Evolutionary conservation across 2,329 filamentous ascomycete species (phyloP).

Genomic region (Arthrocladium fulminans): DNA sequence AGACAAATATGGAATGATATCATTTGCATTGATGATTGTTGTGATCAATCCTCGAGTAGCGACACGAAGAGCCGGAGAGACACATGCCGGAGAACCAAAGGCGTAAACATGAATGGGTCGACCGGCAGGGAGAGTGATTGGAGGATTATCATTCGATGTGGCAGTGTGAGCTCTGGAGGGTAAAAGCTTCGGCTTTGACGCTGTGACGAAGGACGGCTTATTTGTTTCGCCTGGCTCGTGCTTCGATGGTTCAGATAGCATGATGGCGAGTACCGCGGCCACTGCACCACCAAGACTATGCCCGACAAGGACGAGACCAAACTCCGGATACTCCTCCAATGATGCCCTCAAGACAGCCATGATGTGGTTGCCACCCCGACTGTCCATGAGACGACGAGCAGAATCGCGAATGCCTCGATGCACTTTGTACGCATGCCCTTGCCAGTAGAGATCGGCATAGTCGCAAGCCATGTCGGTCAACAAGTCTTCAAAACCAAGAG

Average conservation of each 20-base stretch:
- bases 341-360: conserved; percentile 58
- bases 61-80: conserved; percentile 60
- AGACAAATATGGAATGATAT: conserved; percentile 65
- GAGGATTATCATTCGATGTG: conserved; percentile 30
- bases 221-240: conserved; percentile 29
- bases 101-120: conserved; percentile 71
- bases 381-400: conserved; percentile 55
- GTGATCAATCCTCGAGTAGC: conserved; percentile 67
- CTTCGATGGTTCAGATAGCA: conserved; percentile 52
- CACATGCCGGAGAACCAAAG: conserved; percentile 64
- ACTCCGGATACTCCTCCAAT: conserved; percentile 57
- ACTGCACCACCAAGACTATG: conserved; percentile 63
- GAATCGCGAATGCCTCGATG: conserved; percentile 69
- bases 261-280: conserved; percentile 59
- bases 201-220: conserved; percentile 53
- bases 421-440: conserved; percentile 57
- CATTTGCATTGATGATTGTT: conserved; percentile 62
- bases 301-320: conserved; percentile 60
- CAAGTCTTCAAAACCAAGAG: conserved; percentile 64
- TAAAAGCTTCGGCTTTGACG: conserved; percentile 37
- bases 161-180: conserved; percentile 12
- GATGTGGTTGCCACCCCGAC: conserved; percentile 56
- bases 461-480: conserved; percentile 67
- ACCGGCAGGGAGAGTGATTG: conserved; percentile 52
- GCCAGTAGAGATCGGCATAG: conserved; percentile 58